phyloP scores from a whole-genome alignment of 2,329 filamentous ascomycete species.

The Sarocladium strictum region DNA sequence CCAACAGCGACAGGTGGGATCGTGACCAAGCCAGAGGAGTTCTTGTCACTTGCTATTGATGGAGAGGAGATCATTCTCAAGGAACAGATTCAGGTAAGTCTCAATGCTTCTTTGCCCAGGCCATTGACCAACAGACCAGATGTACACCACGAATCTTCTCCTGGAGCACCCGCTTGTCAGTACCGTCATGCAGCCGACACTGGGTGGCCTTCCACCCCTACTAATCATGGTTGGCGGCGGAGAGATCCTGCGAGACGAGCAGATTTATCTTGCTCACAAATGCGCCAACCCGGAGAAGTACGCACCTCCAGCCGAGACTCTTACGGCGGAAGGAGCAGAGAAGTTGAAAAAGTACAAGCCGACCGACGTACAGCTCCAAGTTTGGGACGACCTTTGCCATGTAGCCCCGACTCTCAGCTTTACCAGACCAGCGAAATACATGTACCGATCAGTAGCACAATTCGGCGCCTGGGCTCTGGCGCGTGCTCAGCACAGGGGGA shows the following conservation, averaged over 20 bases:
- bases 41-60: constrained; percentile 62
- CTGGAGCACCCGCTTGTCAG: constrained; percentile 85
- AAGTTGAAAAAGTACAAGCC: constrained; percentile 64
- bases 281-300: constrained; percentile 79
- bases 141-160: constrained; percentile 77
- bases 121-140: constrained; percentile 33
- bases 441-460: constrained; percentile 88
- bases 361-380: constrained; percentile 87
- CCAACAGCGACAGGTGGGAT: constrained; percentile 19
- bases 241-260: constrained; percentile 86
- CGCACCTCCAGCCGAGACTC: constrained; percentile 56
- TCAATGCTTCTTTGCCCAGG: background rate
- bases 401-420: constrained; percentile 91
- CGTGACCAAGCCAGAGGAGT: constrained; percentile 22
- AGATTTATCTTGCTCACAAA: constrained; percentile 93
- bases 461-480: constrained; percentile 91
- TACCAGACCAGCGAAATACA: constrained; percentile 90
- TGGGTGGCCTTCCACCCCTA: constrained; percentile 84
- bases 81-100: constrained; percentile 82
- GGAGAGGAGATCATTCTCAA: constrained; percentile 68
- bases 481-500: constrained; percentile 69
- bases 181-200: constrained; percentile 76
- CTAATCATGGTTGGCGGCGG: constrained; percentile 83
- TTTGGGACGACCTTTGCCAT: constrained; percentile 95
- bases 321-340: constrained; percentile 57